These are phyloP conservation scores for Irpex sp. DNA, from an alignment of 1,284 basidiomycete genomes.

Conservation along the genomic window DNA sequence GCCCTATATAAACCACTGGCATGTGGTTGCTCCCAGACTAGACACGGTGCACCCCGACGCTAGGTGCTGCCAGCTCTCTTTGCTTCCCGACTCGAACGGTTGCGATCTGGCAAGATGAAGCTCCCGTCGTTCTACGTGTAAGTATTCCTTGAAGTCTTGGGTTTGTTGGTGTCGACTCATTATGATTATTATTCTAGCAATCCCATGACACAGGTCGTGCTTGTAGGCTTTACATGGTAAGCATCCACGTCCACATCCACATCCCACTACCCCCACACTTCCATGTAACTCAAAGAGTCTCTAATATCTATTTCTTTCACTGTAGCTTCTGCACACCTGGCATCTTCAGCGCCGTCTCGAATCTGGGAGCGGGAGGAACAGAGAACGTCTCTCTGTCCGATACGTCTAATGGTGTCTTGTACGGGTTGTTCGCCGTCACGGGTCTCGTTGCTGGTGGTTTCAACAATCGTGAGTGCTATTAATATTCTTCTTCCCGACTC, in stretches of 20 bases:
- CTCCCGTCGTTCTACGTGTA: constrained; percentile 28
- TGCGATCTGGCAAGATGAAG: neutral
- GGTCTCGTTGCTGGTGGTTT: constrained; percentile 46
- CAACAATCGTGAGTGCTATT: constrained; percentile 35
- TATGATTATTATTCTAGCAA: constrained; percentile 20
- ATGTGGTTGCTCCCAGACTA: constrained; percentile 8
- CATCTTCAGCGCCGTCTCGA: constrained; percentile 46
- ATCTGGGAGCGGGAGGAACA: constrained; percentile 43
- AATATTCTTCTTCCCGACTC: no score
- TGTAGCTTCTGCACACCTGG: constrained; percentile 39
- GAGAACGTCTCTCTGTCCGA: constrained; percentile 38
- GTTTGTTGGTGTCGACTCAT: neutral
- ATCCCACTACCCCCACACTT: no score
- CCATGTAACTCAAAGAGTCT: no score
- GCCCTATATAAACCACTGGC: neutral
- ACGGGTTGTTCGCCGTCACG: constrained; percentile 39
- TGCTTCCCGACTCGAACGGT: neutral
- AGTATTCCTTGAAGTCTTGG: constrained; percentile 6
- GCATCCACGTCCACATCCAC: no score
- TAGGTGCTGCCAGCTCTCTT: neutral
- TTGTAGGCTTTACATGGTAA: constrained; percentile 41
- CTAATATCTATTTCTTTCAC: neutral
- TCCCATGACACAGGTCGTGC: constrained; percentile 38
- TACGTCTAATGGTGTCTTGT: constrained; percentile 40
- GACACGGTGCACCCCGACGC: neutral